A percentile compares a stretch with the other conserved stretches of the same genome.
Conservation (phyloP, 1,139 yeast species). For the Pichia sp. region DNA sequence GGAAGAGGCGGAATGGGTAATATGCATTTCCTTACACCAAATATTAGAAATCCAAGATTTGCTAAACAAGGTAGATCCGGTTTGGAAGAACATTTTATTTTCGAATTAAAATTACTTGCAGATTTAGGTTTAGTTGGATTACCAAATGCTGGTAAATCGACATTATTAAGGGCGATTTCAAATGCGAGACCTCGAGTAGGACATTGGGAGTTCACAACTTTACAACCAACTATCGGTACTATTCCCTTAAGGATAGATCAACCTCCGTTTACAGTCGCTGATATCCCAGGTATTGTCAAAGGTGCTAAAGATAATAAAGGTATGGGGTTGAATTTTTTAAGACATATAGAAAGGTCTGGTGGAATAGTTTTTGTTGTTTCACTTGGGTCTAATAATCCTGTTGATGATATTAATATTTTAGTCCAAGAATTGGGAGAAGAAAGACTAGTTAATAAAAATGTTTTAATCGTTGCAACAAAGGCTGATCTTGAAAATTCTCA, state of each 20-base stretch:
- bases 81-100: slow-evolving; percentile 56
- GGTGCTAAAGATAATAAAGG: slow-evolving; percentile 86
- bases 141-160: slow-evolving; percentile 95
- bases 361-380: slow-evolving; percentile 86
- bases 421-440: slow-evolving; percentile 63
- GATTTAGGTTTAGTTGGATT: slow-evolving; percentile 91
- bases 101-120: slow-evolving; percentile 83
- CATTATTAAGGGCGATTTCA: slow-evolving; percentile 80
- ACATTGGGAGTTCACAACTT: slow-evolving; percentile 94
- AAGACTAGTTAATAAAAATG: slow-evolving; percentile 52
- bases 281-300: slow-evolving; percentile 88
- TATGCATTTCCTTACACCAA: slow-evolving; percentile 83
- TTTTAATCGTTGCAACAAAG: slow-evolving; percentile 81
- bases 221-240: slow-evolving; percentile 89
- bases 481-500: slow-evolving; percentile 65
- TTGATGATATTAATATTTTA: slow-evolving; percentile 53
- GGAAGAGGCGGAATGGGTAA: slow-evolving; percentile 95
- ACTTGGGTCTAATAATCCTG: slow-evolving; percentile 58
- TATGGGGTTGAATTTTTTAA: slow-evolving; percentile 84
- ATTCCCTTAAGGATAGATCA: slow-evolving; percentile 60
- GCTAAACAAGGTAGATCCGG: slow-evolving; percentile 74
- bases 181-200: slow-evolving; percentile 88
- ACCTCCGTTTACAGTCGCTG: slow-evolving; percentile 87
- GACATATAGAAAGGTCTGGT: slow-evolving; percentile 88
- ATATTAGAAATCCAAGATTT: slow-evolving; percentile 83